These are phyloP conservation scores for Hirsutella rhossiliensis DNA, from an alignment of 2,329 filamentous ascomycete species.

Conservation along the genomic window DNA sequence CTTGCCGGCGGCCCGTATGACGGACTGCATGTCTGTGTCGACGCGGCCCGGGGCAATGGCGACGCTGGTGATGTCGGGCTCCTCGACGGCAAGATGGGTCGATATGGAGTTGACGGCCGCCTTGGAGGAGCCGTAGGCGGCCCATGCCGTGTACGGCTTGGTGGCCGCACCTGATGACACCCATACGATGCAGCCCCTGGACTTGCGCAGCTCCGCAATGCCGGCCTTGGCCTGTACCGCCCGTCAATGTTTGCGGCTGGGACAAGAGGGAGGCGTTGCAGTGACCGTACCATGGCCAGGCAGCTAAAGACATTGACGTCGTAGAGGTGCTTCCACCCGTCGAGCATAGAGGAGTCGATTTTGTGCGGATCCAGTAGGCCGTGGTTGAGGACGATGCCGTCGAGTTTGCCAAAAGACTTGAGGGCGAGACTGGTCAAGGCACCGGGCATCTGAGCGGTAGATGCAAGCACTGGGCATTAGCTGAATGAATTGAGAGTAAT, in stretches of 20 bases:
- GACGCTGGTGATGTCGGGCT: constrained; percentile 61
- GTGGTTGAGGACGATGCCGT: constrained; percentile 82
- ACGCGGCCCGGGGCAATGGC: constrained; percentile 69
- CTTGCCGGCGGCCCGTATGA: constrained; percentile 53
- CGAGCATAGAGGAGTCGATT: constrained; percentile 52
- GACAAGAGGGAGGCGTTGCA: neutral
- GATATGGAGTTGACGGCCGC: constrained; percentile 74
- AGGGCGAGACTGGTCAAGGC: constrained; percentile 55
- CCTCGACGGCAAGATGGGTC: constrained; percentile 61
- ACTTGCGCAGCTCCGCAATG: constrained; percentile 54
- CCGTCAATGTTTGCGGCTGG: constrained; percentile 1
- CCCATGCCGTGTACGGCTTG: constrained; percentile 60
- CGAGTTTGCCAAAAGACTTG: constrained; percentile 57
- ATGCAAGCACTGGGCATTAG: too few species aligned
- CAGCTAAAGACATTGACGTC: constrained; percentile 82
- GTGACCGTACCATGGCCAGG: constrained; percentile 54
- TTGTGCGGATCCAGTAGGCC: constrained; percentile 67
- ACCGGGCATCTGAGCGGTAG: constrained; percentile 33
- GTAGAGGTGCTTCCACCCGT: constrained; percentile 66
- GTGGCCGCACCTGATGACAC: constrained; percentile 68
- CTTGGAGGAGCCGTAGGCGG: constrained; percentile 71
- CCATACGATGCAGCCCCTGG: constrained; percentile 62
- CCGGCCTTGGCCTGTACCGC: constrained; percentile 53
- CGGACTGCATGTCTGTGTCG: constrained; percentile 83
- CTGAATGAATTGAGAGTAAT: neutral